Evolutionary conservation across 352 stramenopile genomes (phyloP), one percentile per base, ranked within the genome.

Genomic region (Chrysophaeum taylorii): DNA sequence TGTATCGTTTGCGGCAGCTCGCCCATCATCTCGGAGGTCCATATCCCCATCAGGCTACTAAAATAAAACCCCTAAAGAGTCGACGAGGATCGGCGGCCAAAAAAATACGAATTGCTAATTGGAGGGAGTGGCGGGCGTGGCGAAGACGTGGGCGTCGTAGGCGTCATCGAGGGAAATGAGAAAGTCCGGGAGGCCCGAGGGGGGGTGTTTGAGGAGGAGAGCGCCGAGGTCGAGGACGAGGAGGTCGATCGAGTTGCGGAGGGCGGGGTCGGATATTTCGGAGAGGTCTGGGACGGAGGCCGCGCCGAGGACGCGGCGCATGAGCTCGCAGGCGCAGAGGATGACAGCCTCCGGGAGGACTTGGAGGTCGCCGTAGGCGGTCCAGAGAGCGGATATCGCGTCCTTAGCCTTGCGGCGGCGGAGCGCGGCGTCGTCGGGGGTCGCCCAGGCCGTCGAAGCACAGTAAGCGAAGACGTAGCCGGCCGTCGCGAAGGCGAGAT

Each of bases 401-500:
- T 2, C 29, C 5, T n/a, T 12, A 31, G 5, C 12, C 7, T 15
- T 15, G 9, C 25, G 5, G n/a, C 52, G 52, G 5, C 52, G 52
- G 9, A 23, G 15, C 27, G 27, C 52, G 27, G 52, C 29, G 4
- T 36, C 52, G 5, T 33, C 52, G 5, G n/a, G 5, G 7, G 25
- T 15, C 52, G 52, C 7, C 18, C 0, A 23, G 2, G 37, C 48
- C 21, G 33, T 54, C 35, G 21, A 42, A 5, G 25, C 67, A 33
- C 66, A 80, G 66, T 75, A 77, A 25, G 73, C 41, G 27, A 82
- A 63, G 18, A 80, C 52, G 0, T 81, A 35, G 42, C 81, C 79
- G 18, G 54, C 73, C 23, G 82, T 18, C 14, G 82, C 36, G 21
- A 70, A 50, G n/a, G 73, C 78, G 2, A 79, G 23, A 50, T 86